Evolutionary conservation across 805 yeast species (phyloP).

Genomic region (Kazachstania psychrophila): DNA sequence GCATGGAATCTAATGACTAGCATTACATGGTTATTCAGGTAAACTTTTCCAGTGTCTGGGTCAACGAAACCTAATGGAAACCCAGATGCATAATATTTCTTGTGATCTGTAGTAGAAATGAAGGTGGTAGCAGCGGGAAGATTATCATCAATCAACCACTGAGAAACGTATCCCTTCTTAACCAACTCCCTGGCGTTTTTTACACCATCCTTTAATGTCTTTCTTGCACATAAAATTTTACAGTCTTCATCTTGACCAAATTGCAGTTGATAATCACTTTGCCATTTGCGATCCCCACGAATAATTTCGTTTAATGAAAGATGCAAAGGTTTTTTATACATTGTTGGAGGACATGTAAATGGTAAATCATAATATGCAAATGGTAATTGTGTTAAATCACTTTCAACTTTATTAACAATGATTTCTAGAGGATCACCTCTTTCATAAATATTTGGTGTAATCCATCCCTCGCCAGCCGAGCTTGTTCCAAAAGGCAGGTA

Average conservation of each 20-base stretch:
- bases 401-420: constrained; percentile 67
- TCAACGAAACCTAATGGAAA: constrained; percentile 72
- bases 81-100: constrained; percentile 75
- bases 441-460: constrained; percentile 30
- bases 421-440: constrained; percentile 58
- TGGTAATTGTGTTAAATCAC: constrained; percentile 64
- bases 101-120: constrained; percentile 45
- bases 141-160: constrained; percentile 70
- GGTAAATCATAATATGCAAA: constrained; percentile 69
- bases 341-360: constrained; percentile 66
- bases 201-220: constrained; percentile 43
- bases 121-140: constrained; percentile 85
- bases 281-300: constrained; percentile 73
- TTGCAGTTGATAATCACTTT: constrained; percentile 54
- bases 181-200: constrained; percentile 53
- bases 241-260: constrained; percentile 65
- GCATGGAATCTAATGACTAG: constrained; percentile 65
- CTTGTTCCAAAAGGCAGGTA: neutral
- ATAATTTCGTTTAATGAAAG: constrained; percentile 68
- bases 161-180: constrained; percentile 62
- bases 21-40: constrained; percentile 72
- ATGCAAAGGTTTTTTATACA: constrained; percentile 48
- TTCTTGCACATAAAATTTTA: constrained; percentile 55
- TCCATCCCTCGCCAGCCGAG: constrained; percentile 13
- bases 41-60: constrained; percentile 41